Evolutionary conservation across 208 protist genomes (phyloP), one percentile per base, ranked within the genome.

Genomic region (Leishmania gerbilli): DNA sequence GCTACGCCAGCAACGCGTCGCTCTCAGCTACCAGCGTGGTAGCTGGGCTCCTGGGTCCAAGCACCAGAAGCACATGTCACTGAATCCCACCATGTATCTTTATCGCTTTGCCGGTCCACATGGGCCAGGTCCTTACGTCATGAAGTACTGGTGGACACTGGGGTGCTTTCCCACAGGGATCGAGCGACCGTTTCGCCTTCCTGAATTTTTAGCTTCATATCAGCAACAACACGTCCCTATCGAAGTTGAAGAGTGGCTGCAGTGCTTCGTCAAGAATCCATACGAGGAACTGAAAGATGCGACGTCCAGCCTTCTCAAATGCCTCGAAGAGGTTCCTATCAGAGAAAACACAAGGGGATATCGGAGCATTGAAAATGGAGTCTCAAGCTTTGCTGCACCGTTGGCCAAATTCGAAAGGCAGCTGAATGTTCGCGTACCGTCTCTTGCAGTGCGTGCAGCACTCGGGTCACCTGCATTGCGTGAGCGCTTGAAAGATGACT

Each of bases 121-220:
- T 74, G 93, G 93, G 24, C 95, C 95, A 40, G 95, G 95, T 2
- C 93, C 93, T 19, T 96, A 95, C 76, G 93, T 92, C 21, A 96
- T 98, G 93, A 98, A 98, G 81, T 98, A 96, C 74, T 98, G 92
- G 92, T 96, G 93, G 92, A 98, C 95, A 53, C 80, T 97, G 19
- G 95, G 95, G 15, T 95, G 91, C 87, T 96, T 97, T 79, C 95
- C 95, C 21, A 98, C 92, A 45, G 95, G 95, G 37, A 72, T 94
- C 72, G 90, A 95, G 67, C 79, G 79, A 42, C 95, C 95, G 2
- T 98, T 97, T 78, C 88, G 95, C 42, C 87, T 98, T 53, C 55
- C 89, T 37, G 93, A 98, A 74, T 98, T 98, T 86, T 84, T 96
- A 71, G 80, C 90, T 4, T 88, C 86, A 8, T 98, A 98, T 80